Evolutionary conservation across 2,329 filamentous ascomycete species (phyloP).

Genomic region (Aspergillus melleus): DNA sequence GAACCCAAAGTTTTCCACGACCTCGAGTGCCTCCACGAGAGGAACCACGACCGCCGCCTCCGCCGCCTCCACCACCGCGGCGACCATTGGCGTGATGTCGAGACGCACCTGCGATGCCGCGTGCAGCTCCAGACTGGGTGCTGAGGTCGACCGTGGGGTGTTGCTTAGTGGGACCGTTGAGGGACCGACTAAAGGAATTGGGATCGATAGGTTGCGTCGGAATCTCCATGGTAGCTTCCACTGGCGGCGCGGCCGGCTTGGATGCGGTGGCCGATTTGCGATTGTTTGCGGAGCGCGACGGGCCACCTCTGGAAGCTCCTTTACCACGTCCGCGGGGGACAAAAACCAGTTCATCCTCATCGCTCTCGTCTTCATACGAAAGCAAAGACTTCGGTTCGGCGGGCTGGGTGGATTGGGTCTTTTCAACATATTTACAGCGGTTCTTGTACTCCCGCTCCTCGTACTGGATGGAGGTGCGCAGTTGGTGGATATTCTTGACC

Average conservation of each 20-base stretch:
- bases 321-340: conserved; percentile 44
- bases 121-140: conserved; percentile 34
- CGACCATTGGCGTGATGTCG: conserved; percentile 33
- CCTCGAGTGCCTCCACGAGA: conserved; percentile 39
- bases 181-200: conserved; percentile 48
- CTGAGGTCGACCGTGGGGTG: conserved; percentile 31
- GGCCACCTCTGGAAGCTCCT: conserved; percentile 27
- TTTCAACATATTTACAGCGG: conserved; percentile 47
- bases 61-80: conserved; percentile 41
- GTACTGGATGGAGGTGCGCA: conserved; percentile 49
- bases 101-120: conserved; percentile 35
- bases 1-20: conserved; percentile 47
- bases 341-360: conserved; percentile 51
- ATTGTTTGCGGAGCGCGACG: conserved; percentile 26
- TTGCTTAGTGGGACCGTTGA: conserved; percentile 31
- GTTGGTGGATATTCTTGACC: conserved; percentile 50
- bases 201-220: conserved; percentile 50
- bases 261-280: conserved; percentile 30
- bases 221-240: conserved; percentile 41
- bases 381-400: conserved; percentile 45
- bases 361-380: conserved; percentile 50
- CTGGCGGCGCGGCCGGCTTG: conserved; percentile 23
- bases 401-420: conserved; percentile 37
- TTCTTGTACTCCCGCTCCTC: conserved; percentile 49
- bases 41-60: conserved; percentile 15